Evolutionary conservation across 2,329 filamentous ascomycete species (phyloP), one percentile per base, ranked within the genome.

Genomic region (Eutypa lata): DNA sequence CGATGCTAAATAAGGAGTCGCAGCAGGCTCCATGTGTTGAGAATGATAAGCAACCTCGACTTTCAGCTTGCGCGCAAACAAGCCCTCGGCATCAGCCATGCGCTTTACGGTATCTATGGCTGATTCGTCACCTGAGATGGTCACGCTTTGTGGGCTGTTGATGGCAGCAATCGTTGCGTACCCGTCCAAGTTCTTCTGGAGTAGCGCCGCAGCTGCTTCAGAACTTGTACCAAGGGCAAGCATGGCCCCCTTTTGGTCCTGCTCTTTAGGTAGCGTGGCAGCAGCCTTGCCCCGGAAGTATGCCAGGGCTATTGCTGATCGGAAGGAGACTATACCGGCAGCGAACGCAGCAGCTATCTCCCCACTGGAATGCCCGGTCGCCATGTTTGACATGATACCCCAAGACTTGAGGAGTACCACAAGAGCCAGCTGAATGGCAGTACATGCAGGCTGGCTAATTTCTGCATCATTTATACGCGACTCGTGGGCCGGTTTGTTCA

Each of bases 1-100:
- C 6, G 55, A 42, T 5, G 42, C 38, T 16, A 56, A 40, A 48
- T 69, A 69, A 33, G 53, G 53, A 24, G 52, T 53, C 2, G 62
- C 61, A 13, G 65, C 58, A 2, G 53, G 40, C 37, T 60, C 55
- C 66, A 71, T 70, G 43, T 70, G 64, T 18, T 63, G 64, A 2
- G 70, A 72, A 56, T 74, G 72, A 53, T 74, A 74, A 0, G 72
- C 70, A 10, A 60, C 63, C 26, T 68, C 61, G 7, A 72, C 66
- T 24, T 59, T 66, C 2, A 70, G 58, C n/a, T 57, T 57, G 19
- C 70, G 57, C 26, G 61, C 61, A 53, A 72, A 72, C 3, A 68
- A 18, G 5, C 55, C 48, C 16, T 54, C 38, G 42, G 50, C 35
- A 14, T 55, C 53, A 1, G 59, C 45, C 19, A 42, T 28, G 7